phyloP scores from a whole-genome alignment of 345 rosid species.

The Eucalyptus polyanthemos region DNA sequence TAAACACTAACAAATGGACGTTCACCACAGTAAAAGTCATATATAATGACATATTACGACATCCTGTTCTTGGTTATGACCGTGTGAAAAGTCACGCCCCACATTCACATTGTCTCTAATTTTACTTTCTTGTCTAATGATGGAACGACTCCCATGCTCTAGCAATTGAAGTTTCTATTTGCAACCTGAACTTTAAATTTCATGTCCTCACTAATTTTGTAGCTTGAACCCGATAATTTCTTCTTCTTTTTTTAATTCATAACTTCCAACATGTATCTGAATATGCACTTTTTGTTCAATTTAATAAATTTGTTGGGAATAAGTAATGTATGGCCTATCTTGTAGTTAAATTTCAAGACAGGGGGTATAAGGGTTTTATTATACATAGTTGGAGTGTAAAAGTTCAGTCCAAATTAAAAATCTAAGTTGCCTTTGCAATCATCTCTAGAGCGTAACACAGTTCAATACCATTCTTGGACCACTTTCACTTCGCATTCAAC shows the following conservation, averaged over 20 bases:
- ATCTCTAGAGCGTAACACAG: not conserved
- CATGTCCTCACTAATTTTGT: too few species aligned
- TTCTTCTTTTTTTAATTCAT: too few species aligned
- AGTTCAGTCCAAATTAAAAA: too few species aligned
- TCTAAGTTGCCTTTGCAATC: too few species aligned
- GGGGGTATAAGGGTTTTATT: not conserved
- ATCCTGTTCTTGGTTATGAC: too few species aligned
- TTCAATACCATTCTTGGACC: not conserved
- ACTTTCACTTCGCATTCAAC: not conserved
- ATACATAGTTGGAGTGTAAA: too few species aligned
- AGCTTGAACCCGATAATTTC: too few species aligned
- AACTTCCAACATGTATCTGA: not conserved
- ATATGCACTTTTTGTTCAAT: not conserved
- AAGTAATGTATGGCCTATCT: not conserved
- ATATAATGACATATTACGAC: too few species aligned
- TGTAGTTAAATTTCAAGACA: not conserved
- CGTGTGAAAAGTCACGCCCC: not conserved
- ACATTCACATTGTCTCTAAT: not conserved
- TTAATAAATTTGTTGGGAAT: not conserved
- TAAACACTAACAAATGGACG: too few species aligned
- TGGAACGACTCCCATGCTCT: not conserved
- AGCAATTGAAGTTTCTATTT: not conserved
- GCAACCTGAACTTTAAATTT: not conserved
- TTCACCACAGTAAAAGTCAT: rapidly evolving
- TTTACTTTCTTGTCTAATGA: not conserved